A percentile compares a stretch with the other conserved stretches of the same genome.
These are phyloP conservation scores for Hypoxylon rubiginosum DNA, from an alignment of 2,329 filamentous ascomycete species.

Conservation along the genomic window DNA sequence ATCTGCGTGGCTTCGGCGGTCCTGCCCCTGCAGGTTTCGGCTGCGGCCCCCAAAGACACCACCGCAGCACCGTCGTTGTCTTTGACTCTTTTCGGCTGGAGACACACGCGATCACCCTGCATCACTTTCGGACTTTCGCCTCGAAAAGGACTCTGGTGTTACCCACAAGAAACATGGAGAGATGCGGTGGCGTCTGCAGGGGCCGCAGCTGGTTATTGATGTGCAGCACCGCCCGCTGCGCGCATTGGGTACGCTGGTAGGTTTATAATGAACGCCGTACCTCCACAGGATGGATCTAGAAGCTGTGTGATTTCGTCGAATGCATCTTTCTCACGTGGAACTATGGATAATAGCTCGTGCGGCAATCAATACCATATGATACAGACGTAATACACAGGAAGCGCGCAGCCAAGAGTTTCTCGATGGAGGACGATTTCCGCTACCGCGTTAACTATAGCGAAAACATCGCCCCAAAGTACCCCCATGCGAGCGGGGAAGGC, in stretches of 20 bases:
- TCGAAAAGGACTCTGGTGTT: slow-evolving; percentile 8
- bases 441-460: slow-evolving; percentile 39
- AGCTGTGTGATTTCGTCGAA: background rate
- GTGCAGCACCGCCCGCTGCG: background rate
- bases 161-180: slow-evolving; percentile 25
- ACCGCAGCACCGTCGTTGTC: slow-evolving; percentile 5
- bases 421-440: slow-evolving; percentile 30
- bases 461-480: slow-evolving; percentile 39
- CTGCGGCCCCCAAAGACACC: too few species aligned
- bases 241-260: background rate
- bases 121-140: slow-evolving; percentile 7
- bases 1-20: slow-evolving; percentile 7
- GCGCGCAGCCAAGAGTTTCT: slow-evolving; percentile 1
- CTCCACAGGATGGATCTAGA: background rate
- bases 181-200: slow-evolving; percentile 23
- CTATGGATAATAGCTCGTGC: slow-evolving; percentile 20
- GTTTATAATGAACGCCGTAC: background rate
- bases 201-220: background rate
- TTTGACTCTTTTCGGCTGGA: slow-evolving; percentile 9
- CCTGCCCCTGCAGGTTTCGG: slow-evolving; percentile 4
- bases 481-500: slow-evolving; percentile 32
- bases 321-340: slow-evolving; percentile 7
- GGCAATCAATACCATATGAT: slow-evolving; percentile 23
- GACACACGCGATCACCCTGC: slow-evolving; percentile 2
- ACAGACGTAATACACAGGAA: slow-evolving; percentile 1